These are phyloP conservation scores for Wickerhamiella allomyrinae DNA, from an alignment of 805 yeast species.

Conservation along the genomic window DNA sequence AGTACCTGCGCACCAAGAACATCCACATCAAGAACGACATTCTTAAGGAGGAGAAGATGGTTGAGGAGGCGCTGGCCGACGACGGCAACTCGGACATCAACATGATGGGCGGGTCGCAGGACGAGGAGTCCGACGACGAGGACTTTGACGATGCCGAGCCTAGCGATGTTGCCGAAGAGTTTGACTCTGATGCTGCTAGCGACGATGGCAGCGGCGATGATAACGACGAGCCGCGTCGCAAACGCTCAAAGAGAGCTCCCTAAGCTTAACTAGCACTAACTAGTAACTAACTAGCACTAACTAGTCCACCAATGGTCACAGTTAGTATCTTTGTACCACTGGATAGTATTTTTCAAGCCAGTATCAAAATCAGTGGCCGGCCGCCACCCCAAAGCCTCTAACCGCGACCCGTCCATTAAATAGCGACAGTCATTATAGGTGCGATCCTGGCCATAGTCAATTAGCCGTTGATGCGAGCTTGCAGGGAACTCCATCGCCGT, in stretches of 20 bases:
- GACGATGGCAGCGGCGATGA: conserved; percentile 21
- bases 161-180: conserved; percentile 73
- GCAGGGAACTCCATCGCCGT: neutral
- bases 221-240: conserved; percentile 4
- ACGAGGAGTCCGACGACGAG: conserved; percentile 51
- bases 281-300: neutral
- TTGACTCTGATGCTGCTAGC: conserved; percentile 46
- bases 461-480: neutral
- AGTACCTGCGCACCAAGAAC: conserved; percentile 61
- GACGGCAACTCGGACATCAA: conserved; percentile 35
- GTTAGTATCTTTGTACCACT: conserved; percentile 20
- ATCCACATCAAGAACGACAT: conserved; percentile 78
- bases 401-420: conserved; percentile 20
- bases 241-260: neutral
- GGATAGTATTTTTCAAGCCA: conserved; percentile 22
- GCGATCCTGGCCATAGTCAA: conserved; percentile 21
- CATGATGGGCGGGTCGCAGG: conserved; percentile 47
- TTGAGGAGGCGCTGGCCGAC: conserved; percentile 60
- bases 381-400: conserved; percentile 25
- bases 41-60: conserved; percentile 67
- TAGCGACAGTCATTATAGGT: conserved; percentile 27
- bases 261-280: neutral
- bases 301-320: neutral
- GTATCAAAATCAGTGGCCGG: conserved; percentile 19
- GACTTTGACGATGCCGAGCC: conserved; percentile 60